Evolutionary conservation across 192 early-diverging fungal species (phyloP), one percentile per base, ranked within the genome.

Genomic region (Gamsiella multidivaricata): DNA sequence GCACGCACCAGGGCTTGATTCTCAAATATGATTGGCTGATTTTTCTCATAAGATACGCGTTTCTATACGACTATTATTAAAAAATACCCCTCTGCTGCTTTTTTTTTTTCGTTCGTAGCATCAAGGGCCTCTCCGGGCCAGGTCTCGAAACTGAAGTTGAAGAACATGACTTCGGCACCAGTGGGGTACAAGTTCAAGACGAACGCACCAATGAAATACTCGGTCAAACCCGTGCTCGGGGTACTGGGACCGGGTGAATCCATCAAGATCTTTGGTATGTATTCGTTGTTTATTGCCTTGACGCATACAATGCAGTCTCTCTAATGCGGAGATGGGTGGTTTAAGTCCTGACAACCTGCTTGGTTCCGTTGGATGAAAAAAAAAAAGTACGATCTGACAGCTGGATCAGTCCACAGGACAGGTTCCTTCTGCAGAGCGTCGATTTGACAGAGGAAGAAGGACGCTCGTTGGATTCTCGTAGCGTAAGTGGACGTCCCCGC

Each of bases 141-240:
- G 18, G 53, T 78, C n/a, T 43, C 74, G 31, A 78, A 78, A 23
- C 36, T 68, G 12, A 63, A 64, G 41, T 46, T 78, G n/a, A 68
- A 56, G 33, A 78, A 78, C 58, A 11, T 50, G 20, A 32, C 60
- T 3, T 26, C 60, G 7, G 29, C 22, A 9, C 65, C 74, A 1
- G 61, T 78, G 9, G 74, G 65, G 23, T 78, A 52, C 60, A 78
- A 83, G 68, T 70, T 83, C 53, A 83, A 83, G 67, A 83, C 82
- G 26, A 83, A 83, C 36, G 70, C 82, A 15, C 82, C 82, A 22
- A 62, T 64, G 36, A 73, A 79, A 36, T 83, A 83, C 37, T 80
- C 70, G 12, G 82, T 83, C 46, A 80, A 80, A 47, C 82, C 82
- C n/a, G 82, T 83, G 25, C 54, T 76, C n/a, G 82, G 78, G 4